Evolutionary conservation across 2,329 filamentous ascomycete genomes (phyloP), one percentile per base, ranked within the genome.

Genomic region (Penicillium sp.): DNA sequence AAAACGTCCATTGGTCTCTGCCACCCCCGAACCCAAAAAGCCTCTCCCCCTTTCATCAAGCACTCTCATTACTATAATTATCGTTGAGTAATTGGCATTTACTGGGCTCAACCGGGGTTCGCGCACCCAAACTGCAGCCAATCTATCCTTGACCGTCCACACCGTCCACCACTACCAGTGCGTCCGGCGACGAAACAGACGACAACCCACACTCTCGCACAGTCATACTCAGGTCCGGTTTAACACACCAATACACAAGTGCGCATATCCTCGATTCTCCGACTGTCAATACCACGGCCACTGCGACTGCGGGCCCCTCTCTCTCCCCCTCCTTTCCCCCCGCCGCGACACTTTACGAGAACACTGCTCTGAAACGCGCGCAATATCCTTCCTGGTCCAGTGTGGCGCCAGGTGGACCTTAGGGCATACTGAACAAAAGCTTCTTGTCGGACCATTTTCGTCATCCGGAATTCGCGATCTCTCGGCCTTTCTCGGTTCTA

Each of bases 51-150:
- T 55, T 59, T 59, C 57, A 62, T 54, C 50, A 62, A 60, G 50
- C 56, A 58, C 55, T 61, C 57, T 64, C 65, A 58, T 62, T 61
- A 58, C 55, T 63, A 57, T 66, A 66, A 68, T 66, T 61, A 58
- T 55, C 59, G 50, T 64, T 65, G 63, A 66, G 67, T 66, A 64
- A 65, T 67, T 62, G 43, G 40, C 44, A 56, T 59, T 56, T 56
- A 55, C 55, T 51, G 43, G 51, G 44, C 46, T 51, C 19, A 31
- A 35, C 35, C 18, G 19, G 44, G 40, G n/a, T 54, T 54, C 41
- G 54, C 16, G 41, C 44, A 50, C 47, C 55, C 24, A 56, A 54
- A 16, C 33, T 60, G 27, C 43, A 50, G 50, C 46, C 60, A 67
- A 67, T 66, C 37, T 60, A 66, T 62, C 50, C 65, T 65, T 59